Base-by-base conservation (phyloP, 257 asterid species). In the Vinca minor region DNA sequence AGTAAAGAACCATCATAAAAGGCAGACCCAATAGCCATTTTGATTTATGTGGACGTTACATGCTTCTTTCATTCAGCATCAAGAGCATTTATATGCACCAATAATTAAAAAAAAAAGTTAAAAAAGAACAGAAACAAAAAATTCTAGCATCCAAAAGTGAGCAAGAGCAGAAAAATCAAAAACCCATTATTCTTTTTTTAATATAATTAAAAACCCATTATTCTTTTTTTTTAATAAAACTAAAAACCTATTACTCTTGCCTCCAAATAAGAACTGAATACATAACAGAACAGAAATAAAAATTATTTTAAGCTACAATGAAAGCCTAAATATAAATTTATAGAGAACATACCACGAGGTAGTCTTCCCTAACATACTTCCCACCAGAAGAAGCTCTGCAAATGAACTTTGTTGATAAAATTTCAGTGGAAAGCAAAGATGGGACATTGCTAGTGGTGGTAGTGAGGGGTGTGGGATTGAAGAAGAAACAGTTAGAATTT, bases 281-380 rank as follows among this genome's bases (percentile, higher is more conserved):
- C 5, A 4, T 4, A 12, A 38, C 5, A 38, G 10, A 8, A 38
- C 5, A 8, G 9, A 12, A 38, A 38, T 1, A 38, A 2, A 3
- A 5, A 38, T 12, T 38, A 8, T 38, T 38, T 38, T 38, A 38
- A 38, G 42, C 8, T 38, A 38, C 10, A 41, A 41, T 41, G 17
- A 7, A 41, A 2, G 46, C 3, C 46, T 41, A 44, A 44, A 44
- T 44, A 15, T 44, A 14, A 4, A 15, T 2, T 12, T 17, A 29
- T 21, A 11, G 25, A n/a, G 68, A 2, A 65, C 65, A 49, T 91
- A 91, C 96, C 92, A 92, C 96, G 66, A 92, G 96, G 75, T 89
- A 92, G 78, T 92, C 96, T 26, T 92, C 95, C 54, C 88, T 79
- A 85, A 92, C 52, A 71, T 83, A 84, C 46, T 84, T 88, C 1